Conservation (phyloP, 495 filamentous ascomycete species). For the Hyaloscypha finlandica region DNA sequence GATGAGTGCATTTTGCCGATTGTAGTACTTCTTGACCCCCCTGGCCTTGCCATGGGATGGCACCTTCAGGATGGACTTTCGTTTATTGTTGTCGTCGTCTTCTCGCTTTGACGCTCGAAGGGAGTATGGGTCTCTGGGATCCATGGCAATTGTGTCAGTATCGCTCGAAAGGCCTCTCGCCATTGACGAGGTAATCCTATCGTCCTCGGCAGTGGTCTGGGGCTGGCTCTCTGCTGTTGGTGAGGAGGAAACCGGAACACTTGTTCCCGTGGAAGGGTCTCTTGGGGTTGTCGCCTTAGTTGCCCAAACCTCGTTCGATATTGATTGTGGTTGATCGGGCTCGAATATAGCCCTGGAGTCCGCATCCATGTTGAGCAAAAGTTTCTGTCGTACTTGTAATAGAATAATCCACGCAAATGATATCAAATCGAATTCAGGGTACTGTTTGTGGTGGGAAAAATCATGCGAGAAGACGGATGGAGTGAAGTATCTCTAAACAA, state of each 20-base stretch:
- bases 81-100: conserved; percentile 37
- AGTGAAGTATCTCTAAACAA: not conserved
- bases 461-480: not conserved
- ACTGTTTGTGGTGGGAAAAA: not conserved
- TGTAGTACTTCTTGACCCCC: conserved; percentile 55
- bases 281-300: conserved; percentile 1
- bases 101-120: conserved; percentile 14
- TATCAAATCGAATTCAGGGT: not conserved
- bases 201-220: not conserved
- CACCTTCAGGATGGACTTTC: conserved; percentile 45
- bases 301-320: not conserved
- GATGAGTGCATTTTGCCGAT: conserved; percentile 55
- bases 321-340: not conserved
- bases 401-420: not conserved
- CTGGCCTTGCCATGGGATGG: conserved; percentile 47
- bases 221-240: not conserved
- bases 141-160: conserved; percentile 8
- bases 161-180: conserved; percentile 6
- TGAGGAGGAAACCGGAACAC: conserved; percentile 2
- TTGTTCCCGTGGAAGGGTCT: conserved; percentile 13
- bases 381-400: not conserved
- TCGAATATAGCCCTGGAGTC: not conserved
- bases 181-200: not conserved
- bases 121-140: conserved; percentile 21
- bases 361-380: conserved; percentile 6